Conservation (phyloP, 164 flowering plant genomes). For the grape (Vitis vinifera) region ASM3070453v1 NC_081818.1:29421001-29421500, state of each 20-base stretch:
- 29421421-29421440: conserved; percentile 78
- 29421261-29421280: conserved; percentile 70
- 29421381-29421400: conserved; percentile 71
- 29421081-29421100: too few species aligned
- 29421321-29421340: conserved; percentile 62
- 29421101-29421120: too few species aligned
- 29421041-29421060: conserved; percentile 68
- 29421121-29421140: too few species aligned
- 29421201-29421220: conserved; percentile 69
- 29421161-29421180: conserved; percentile 63
- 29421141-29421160: too few species aligned
- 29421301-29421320: conserved; percentile 66
- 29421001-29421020: conserved; percentile 60
- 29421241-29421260: conserved; percentile 66
- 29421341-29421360: conserved; percentile 69
- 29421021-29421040: conserved; percentile 71
- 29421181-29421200: conserved; percentile 65
- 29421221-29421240: conserved; percentile 72
- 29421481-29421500: conserved; percentile 72
- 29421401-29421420: conserved; percentile 76
- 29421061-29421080: conserved; percentile 9
- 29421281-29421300: conserved; percentile 67
- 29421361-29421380: conserved; percentile 65
- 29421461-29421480: conserved; percentile 68
- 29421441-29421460: conserved; percentile 71